Evolutionary conservation across 768 basidiomycete species (phyloP).

Genomic region (Leucosporidium yakuticum): DNA sequence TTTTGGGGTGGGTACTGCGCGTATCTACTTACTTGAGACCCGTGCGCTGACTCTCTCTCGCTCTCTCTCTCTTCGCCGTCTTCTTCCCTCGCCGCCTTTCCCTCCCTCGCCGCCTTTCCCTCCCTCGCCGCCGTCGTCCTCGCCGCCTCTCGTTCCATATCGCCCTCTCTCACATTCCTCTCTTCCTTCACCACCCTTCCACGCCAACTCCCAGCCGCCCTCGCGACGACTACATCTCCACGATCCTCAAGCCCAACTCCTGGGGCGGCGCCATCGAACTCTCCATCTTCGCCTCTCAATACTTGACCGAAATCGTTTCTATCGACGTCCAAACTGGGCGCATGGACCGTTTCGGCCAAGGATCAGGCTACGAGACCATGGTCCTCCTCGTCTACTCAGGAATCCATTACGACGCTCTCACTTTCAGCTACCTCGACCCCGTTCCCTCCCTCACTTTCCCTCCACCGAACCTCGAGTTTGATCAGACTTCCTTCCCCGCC

Average conservation of each 20-base stretch:
- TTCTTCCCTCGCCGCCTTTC: too few species aligned
- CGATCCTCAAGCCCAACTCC: constrained; percentile 68
- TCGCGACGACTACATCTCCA: constrained; percentile 66
- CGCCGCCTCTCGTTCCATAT: too few species aligned
- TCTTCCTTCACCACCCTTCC: not conserved
- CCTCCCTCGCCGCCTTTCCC: too few species aligned
- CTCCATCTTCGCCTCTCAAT: constrained; percentile 73
- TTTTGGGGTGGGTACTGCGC: constrained; percentile 66
- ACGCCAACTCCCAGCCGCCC: constrained; percentile 49
- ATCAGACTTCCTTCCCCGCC: constrained; percentile 54
- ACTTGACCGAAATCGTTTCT: constrained; percentile 63
- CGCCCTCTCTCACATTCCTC: constrained; percentile 34
- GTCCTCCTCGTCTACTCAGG: constrained; percentile 86
- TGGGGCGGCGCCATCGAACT: constrained; percentile 97
- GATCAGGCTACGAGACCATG: constrained; percentile 38
- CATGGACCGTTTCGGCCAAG: constrained; percentile 25
- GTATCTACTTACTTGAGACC: not conserved
- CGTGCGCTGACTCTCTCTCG: too few species aligned
- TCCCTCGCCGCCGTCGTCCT: too few species aligned
- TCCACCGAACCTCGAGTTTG: constrained; percentile 58
- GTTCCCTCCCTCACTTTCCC: constrained; percentile 51
- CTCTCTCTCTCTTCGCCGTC: too few species aligned
- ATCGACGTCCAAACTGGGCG: constrained; percentile 19
- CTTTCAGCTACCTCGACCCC: constrained; percentile 67
- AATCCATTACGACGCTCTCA: constrained; percentile 91